Percentiles rank a stretch among this genome's conserved stretches.
phyloP scores from a whole-genome alignment of 257 asterid genomes.

The Orobanche coerulescens region DNA sequence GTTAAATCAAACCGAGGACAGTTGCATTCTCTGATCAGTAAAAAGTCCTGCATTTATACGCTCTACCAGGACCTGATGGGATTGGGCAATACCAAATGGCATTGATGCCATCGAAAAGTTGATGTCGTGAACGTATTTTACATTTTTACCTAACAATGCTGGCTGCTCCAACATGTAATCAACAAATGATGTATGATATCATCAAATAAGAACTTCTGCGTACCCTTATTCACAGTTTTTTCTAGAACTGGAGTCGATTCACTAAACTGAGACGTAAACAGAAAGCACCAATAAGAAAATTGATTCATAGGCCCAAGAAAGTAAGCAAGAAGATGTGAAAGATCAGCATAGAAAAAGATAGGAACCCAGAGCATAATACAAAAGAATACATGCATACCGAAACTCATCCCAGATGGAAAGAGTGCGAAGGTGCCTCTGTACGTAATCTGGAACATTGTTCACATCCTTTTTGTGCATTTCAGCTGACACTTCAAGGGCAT shows the following conservation, averaged over 20 bases:
- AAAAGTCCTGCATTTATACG: neutral
- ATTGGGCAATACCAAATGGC: neutral
- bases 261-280: neutral
- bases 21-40: neutral
- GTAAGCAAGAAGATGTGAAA: neutral
- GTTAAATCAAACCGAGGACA: neutral
- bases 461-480: slow-evolving; percentile 82
- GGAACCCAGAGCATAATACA: neutral
- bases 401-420: slow-evolving; percentile 91
- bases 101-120: neutral
- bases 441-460: slow-evolving; percentile 72
- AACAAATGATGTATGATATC: neutral
- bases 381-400: slow-evolving; percentile 49
- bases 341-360: slow-evolving; percentile 1
- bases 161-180: neutral
- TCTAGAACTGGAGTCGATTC: neutral
- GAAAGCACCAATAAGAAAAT: neutral
- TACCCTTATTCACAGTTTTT: neutral
- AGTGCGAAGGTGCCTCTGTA: slow-evolving; percentile 88
- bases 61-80: neutral
- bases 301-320: slow-evolving; percentile 8
- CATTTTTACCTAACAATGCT: neutral
- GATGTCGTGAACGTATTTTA: no score
- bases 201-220: neutral
- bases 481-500: slow-evolving; percentile 97